Base-by-base conservation (phyloP, 306 rosid species). In the Ceratonia siliqua region DNA sequence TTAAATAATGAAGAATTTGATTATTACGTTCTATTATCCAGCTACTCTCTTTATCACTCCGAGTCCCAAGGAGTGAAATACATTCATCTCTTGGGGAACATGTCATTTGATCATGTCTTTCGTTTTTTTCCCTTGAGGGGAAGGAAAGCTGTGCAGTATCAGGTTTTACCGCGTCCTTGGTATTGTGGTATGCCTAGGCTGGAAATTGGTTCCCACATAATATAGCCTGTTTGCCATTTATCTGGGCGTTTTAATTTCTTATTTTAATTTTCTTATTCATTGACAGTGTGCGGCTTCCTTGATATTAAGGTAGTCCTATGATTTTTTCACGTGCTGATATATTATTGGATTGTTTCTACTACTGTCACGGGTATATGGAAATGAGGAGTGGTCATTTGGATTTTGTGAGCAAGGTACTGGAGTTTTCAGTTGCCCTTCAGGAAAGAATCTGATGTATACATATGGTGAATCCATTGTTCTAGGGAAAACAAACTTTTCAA, bases 311-410 rank as follows among this genome's bases (percentile, higher is more conserved):
- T 41, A 48, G 50, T n/a, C 64, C 27, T 18, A 8, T 36, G 39
- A 57, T 58, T 70, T 66, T 17, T 9, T 48, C 25, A 20, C 57
- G 22, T 33, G 66, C 62, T 56, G 71, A 82, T 57, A 14, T 73
- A 11, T 58, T 75, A 3, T 35, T 35, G 56, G 38, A 32, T 67
- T 62, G 56, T 74, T 56, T 65, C 24, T 81, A 76, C 48, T 72
- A 27, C 36, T 76, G 21, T 64, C 49, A 73, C 79, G 92, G 99
- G 82, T 95, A 70, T 89, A 73, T 86, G 98, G 98, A 65, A 96
- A 90, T 0, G 98, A 95, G 50, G 99, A 95, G 80, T 95, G 98
- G 98, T 95, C 99, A 52, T 95, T 95, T 86, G 99, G 99, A 76
- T 95, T 77, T 78, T 95, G 99, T 55, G 99, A 95, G 80, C 96